These are phyloP conservation scores for Vararia minispora DNA, from an alignment of 768 basidiomycete genomes.

Conservation along the genomic window DNA sequence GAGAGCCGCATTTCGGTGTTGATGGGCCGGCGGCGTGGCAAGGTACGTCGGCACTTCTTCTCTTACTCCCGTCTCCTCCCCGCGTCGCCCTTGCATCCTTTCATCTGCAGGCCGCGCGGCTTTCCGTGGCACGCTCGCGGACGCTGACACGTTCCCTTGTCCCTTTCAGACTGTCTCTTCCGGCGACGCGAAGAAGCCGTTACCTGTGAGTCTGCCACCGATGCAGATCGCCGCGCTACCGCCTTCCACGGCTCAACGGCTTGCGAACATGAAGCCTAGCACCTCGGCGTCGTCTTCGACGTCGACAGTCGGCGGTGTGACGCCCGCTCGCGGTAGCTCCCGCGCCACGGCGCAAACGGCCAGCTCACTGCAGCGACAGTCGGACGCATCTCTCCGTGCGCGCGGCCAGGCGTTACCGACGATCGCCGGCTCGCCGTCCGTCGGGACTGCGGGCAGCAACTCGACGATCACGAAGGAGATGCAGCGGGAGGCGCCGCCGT, in stretches of 20 bases:
- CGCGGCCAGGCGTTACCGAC: slow-evolving; percentile 78
- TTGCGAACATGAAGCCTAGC: slow-evolving; percentile 66
- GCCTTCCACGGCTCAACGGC: slow-evolving; percentile 69
- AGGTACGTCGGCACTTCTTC: slow-evolving; percentile 39
- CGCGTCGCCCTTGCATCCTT: not conserved
- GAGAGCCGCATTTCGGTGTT: slow-evolving; percentile 83
- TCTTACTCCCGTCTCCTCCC: slow-evolving; percentile 1
- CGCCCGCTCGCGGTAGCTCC: slow-evolving; percentile 46
- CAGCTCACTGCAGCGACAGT: slow-evolving; percentile 81
- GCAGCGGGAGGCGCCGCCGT: slow-evolving; percentile 47
- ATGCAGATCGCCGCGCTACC: slow-evolving; percentile 86
- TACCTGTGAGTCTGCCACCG: slow-evolving; percentile 69
- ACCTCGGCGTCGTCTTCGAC: slow-evolving; percentile 35
- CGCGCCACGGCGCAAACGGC: slow-evolving; percentile 72
- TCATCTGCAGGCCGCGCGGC: slow-evolving; percentile 12
- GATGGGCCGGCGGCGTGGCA: slow-evolving; percentile 84
- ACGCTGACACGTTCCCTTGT: slow-evolving; percentile 5
- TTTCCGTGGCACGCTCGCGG: slow-evolving; percentile 8
- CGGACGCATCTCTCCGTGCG: slow-evolving; percentile 67
- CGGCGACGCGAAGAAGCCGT: slow-evolving; percentile 64
- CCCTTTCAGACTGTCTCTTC: slow-evolving; percentile 72
- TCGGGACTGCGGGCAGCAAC: slow-evolving; percentile 47
- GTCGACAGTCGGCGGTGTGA: slow-evolving; percentile 31
- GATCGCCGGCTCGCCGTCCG: slow-evolving; percentile 89
- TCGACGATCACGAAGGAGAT: slow-evolving; percentile 18